Evolutionary conservation across 768 basidiomycete genomes (phyloP), one percentile per base, ranked within the genome.

Genomic region (Stropharia rugosoannulata): DNA sequence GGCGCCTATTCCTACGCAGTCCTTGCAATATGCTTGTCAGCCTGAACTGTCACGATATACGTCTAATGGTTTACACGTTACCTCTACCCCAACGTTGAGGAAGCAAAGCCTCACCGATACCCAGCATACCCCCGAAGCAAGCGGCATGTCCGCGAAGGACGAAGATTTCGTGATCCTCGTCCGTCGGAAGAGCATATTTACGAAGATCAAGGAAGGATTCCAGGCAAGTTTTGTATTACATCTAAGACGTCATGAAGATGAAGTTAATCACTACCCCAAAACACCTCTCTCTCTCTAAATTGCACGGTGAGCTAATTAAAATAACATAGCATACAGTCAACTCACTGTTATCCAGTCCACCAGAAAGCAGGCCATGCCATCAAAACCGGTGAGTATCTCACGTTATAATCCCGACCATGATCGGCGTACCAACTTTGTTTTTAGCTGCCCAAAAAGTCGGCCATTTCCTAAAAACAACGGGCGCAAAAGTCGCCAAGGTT

Each of bases 1-100:
- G n/a, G 46, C 29, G 5, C 54, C 51, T 55, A 65, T 36, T 65
- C 68, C 51, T 44, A n/a, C 15, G 0, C 16, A n/a, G 15, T 27
- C 22, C 45, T 22, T 9, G 5, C 27, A 15, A 16, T 11, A 16
- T 11, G 2, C 37, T 18, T 10, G 29, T 19, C 5, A 43, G 3
- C n/a, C 18, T 7, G 6, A 10, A 32, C 19, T 11, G 32, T 44
- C 32, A 6, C 29, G 16, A 10, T 12, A 41, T 18, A 8, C 19
- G 32, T n/a, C 22, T 11, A 18, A 40, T 11, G 6, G 27, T 18
- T 18, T 35, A 38, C 3, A 10, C 6, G 27, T 22, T 36, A n/a
- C 2, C 11, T n/a, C 19, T 16, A 16, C 42, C 32, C 5, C 6
- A 43, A 36, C 16, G 9, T 18, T 18, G 13, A 12, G 19, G 35